Evolutionary conservation across 352 stramenopile species (phyloP), one percentile per base, ranked within the genome.

Genomic region (Globisporangium nagaii): DNA sequence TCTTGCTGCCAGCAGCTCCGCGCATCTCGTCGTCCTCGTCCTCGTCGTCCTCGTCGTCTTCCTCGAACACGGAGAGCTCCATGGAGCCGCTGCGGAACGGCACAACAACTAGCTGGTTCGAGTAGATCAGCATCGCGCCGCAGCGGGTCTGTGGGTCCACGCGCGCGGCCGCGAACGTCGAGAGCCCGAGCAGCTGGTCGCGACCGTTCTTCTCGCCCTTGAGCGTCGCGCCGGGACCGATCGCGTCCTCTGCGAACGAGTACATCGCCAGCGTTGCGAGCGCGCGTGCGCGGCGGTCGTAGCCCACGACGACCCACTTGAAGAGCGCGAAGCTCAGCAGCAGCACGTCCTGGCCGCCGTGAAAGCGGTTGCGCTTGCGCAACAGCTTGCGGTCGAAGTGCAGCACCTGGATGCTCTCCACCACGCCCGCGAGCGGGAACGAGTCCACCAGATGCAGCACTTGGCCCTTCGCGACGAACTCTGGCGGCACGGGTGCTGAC

Each of bases 261-360:
- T 79, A 90, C 79, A 95, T 87, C 20, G 80, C 75, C 3, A 95
- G 66, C 17, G 82, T 93, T 27, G 68, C 62, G 2, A 95, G 64
- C 37, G 51, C 54, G 0, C 65, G 64, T 20, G 69, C 50, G 24
- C 75, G 70, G 11, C 75, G 60, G 47, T 95, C 80, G 50, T 79
- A 92, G 34, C 84, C 81, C 9, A 93, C 77, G 30, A 95, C 62
- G 41, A 93, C 82, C 76, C 83, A 89, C 57, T 95, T 93, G 61
- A 80, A 88, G 12, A 52, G 28, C 25, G 71, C 55, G 60, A 95
- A 93, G 40, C 69, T 91, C 28, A 95, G 76, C 47, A 91, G 50
- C 52, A 95, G 63, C 46, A 90, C 77, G 24, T 93, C 75, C 22
- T 84, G 67, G n/a, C 80, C 80, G 17, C 79, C 73, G 13, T 79